Base-by-base conservation (phyloP, 495 filamentous ascomycete species). In the Aspergillus ostianus region DNA sequence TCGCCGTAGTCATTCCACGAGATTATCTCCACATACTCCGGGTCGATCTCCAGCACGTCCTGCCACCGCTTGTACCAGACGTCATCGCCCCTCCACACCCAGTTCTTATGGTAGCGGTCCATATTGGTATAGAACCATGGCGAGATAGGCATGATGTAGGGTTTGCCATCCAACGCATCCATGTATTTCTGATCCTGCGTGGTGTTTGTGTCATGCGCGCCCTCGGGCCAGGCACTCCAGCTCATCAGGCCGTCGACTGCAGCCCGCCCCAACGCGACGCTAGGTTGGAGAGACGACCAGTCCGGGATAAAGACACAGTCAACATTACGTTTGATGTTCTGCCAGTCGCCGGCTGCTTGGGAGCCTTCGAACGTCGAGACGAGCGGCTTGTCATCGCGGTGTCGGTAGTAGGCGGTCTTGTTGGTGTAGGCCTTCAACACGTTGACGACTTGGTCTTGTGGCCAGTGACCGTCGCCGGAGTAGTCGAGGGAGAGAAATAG, bases 1-100 rank as follows among this genome's bases (percentile, higher is more conserved):
- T 92, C 89, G 32, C 88, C 88, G 56, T 80, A 91, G 68, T 92
- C 89, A 57, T 92, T 92, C 89, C 89, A 90, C 63, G 75, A 73
- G 18, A 78, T 69, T 51, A 84, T 77, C 70, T 76, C 70, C 21
- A 93, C 82, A 61, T 83, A 87, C 27, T 86, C 80, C 0, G 90
- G 88, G 51, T 83, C 67, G 0, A 91, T 62, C 13, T 84, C 80
- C 23, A 85, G 32, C 0, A 84, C 83, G 51, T 91, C 79, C 46
- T 84, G 69, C 90, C 89, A 93, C 6, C 90, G 82, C 56, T 85
- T 80, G 53, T 82, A 83, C 90, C 89, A 92, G 4, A 90, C 74
- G 21, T 83, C 80, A 52, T 91, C 88, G 23, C 84, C 83, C 10
- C 80, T 80, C 66, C 82, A 89, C 27, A 88, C 81, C 87, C 87